A percentile compares a stretch with the other conserved stretches of the same genome.
Evolutionary conservation across 176 grass and related monocot genomes (phyloP).

Genomic region (Rhynchospora tenuis): DNA sequence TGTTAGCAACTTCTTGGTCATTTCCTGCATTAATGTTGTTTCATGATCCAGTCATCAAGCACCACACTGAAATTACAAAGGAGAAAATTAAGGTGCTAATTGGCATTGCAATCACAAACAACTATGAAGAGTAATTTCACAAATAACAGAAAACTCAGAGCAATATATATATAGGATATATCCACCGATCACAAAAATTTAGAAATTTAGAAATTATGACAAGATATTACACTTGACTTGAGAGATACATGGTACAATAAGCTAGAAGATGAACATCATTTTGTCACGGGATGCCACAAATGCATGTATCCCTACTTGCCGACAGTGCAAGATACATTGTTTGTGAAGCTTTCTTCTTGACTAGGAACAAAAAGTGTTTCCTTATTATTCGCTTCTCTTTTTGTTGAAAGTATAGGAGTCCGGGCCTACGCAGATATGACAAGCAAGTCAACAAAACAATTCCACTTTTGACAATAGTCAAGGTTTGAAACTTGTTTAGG

Average conservation of each 20-base stretch:
- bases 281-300: background rate
- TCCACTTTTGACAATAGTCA: background rate
- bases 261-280: background rate
- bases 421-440: background rate
- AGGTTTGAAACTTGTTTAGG: background rate
- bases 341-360: background rate
- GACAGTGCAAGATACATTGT: background rate
- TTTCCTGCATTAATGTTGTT: background rate
- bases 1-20: constrained; percentile 11
- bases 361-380: background rate
- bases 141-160: background rate
- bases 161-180: too few species aligned
- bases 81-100: background rate
- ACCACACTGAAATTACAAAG: background rate
- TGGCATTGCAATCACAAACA: background rate
- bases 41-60: background rate
- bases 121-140: background rate
- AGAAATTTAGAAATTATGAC: too few species aligned
- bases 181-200: too few species aligned
- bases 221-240: too few species aligned
- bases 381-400: background rate
- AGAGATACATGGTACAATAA: too few species aligned
- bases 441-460: background rate
- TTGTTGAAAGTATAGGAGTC: background rate
- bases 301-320: background rate